These are phyloP conservation scores for Cardiospermum halicacabum DNA, from an alignment of 345 rosid species.

Conservation along the genomic window DNA sequence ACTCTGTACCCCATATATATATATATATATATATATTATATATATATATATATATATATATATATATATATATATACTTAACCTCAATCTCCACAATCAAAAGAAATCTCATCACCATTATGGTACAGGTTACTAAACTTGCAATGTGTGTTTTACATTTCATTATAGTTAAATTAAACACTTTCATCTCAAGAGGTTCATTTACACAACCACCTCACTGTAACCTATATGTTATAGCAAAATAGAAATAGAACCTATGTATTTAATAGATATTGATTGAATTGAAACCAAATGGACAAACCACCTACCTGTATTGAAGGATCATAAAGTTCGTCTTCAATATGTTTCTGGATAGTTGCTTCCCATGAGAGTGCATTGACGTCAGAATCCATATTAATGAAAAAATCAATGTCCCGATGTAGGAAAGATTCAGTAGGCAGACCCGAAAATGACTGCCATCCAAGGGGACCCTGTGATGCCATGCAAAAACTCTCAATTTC, in stretches of 20 bases:
- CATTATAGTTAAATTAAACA: too few relatives aligned
- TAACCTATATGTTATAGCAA: background rate
- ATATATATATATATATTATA: too few relatives aligned
- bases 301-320: constrained; percentile 59
- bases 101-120: too few relatives aligned
- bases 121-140: too few relatives aligned
- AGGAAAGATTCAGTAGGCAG: constrained; percentile 62
- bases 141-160: too few relatives aligned
- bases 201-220: background rate
- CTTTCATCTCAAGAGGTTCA: too few relatives aligned
- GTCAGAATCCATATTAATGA: constrained; percentile 53
- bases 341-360: constrained; percentile 78
- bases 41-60: too few relatives aligned
- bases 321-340: constrained; percentile 84
- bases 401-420: constrained; percentile 63
- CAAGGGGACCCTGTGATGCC: constrained; percentile 82
- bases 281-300: constrained; percentile 14
- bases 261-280: constrained; percentile 8
- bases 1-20: too few relatives aligned
- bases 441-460: constrained; percentile 80
- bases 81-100: too few relatives aligned
- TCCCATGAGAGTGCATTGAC: constrained; percentile 89
- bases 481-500: constrained; percentile 12
- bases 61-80: too few relatives aligned
- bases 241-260: background rate